Base-by-base conservation (phyloP, 805 yeast genomes). In the Candida quercuum region DNA sequence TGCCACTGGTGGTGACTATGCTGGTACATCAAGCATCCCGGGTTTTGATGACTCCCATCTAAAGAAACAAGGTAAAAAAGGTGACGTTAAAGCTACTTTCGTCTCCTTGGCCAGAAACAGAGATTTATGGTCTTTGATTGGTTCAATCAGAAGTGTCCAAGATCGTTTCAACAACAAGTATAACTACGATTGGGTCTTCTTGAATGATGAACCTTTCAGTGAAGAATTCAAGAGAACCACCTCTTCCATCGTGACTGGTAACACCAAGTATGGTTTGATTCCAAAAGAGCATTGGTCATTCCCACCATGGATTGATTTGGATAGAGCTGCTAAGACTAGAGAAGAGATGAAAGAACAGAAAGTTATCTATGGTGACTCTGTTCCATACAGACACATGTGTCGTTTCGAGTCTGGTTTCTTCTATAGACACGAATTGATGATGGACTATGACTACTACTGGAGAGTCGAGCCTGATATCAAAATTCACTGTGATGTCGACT, bases 171-270 rank as follows among this genome's bases (percentile, higher is more conserved):
- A 85, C 59, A 25, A 52, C 29, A 63, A 67, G 37, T 80, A 59
- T 53, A 72, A 77, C 47, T 84, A 85, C 52, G 93, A 85, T 57
- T 85, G 88, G 86, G 80, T 83, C 3, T 85, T 86, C 49, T 58
- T 85, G 33, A 86, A 86, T 56, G 88, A 86, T 52, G 72, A 66
- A 43, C 75, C 72, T 3, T 86, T 86, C 56, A 54, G 69, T 30
- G 69, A 66, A 3, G 74, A 72, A 44, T 86, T 85, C 57, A 70
- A 64, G 39, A 53, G 60, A 20, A 57, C 64, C 19, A 71, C 82
- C 2, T 43, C 67, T 11, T 68, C 68, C 16, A 51, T 69, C 12
- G 72, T 80, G n/a, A 69, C 83, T 3, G 88, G 91, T 27, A 59
- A 53, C 5, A 74, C 78, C 26, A 69, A 71, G 39, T 86, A 78